Conservation (phyloP, 257 asterid genomes). For the Plantago major region DNA sequence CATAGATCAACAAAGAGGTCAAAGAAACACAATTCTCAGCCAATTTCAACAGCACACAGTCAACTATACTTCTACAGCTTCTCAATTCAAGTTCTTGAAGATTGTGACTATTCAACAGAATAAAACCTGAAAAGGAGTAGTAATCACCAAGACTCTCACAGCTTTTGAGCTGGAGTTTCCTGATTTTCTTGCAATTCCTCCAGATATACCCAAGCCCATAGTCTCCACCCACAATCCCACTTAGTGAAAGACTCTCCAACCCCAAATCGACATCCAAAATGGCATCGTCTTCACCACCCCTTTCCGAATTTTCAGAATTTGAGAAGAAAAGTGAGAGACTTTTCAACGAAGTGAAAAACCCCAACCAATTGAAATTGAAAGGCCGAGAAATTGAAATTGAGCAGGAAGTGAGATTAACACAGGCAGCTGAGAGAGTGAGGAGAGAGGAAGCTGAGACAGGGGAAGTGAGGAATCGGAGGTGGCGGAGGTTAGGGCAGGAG, state of each 20-base stretch:
- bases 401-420: conserved; percentile 47
- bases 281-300: conserved; percentile 10
- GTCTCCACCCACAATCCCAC: conserved; percentile 48
- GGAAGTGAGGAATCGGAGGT: conserved; percentile 32
- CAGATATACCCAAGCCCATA: conserved; percentile 48
- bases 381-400: conserved; percentile 49
- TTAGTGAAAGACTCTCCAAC: conserved; percentile 47
- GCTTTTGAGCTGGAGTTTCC: conserved; percentile 46
- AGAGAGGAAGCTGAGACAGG: conserved; percentile 42
- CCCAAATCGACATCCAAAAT: conserved; percentile 30
- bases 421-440: conserved; percentile 40
- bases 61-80: conserved; percentile 50
- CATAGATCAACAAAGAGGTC: conserved; percentile 49
- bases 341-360: conserved; percentile 36
- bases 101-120: conserved; percentile 28
- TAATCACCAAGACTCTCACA: conserved; percentile 70
- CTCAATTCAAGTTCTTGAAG: conserved; percentile 60
- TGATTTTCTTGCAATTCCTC: conserved; percentile 52
- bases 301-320: conserved; percentile 22
- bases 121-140: conserved; percentile 25
- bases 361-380: conserved; percentile 43
- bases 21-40: conserved; percentile 40
- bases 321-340: conserved; percentile 36
- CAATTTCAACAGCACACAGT: conserved; percentile 44
- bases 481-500: conserved; percentile 55